Evolutionary conservation across 1,139 yeast genomes (phyloP).

Genomic region (Geotrichum restrictum): DNA sequence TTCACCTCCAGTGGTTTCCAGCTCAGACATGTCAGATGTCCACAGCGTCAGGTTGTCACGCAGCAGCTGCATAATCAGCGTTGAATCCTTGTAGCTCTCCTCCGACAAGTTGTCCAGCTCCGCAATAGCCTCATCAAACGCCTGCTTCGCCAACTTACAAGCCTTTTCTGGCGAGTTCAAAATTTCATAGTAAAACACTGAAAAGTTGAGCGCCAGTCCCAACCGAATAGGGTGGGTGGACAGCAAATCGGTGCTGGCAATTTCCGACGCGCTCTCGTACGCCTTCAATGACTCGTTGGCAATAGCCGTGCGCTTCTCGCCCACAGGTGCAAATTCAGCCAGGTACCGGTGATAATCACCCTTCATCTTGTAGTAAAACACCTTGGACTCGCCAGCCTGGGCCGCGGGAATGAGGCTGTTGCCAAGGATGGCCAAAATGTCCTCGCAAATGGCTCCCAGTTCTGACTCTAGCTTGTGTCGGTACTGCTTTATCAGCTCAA

Average conservation of each 20-base stretch:
- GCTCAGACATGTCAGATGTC: constrained; percentile 35
- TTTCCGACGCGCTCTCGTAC: constrained; percentile 93
- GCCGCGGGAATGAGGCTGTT: constrained; percentile 91
- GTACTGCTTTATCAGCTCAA: constrained; percentile 84
- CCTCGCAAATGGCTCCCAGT: constrained; percentile 92
- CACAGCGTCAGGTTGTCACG: constrained; percentile 98
- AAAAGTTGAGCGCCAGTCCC: constrained; percentile 96
- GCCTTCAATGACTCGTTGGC: constrained; percentile 93
- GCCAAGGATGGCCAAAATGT: constrained; percentile 81
- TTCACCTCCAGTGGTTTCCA: constrained; percentile 7
- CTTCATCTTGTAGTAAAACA: constrained; percentile 98
- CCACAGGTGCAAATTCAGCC: constrained; percentile 85
- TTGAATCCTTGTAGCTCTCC: constrained; percentile 97
- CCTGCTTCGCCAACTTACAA: constrained; percentile 98
- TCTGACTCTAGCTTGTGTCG: constrained; percentile 94
- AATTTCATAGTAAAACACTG: constrained; percentile 97
- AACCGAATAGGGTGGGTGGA: constrained; percentile 99
- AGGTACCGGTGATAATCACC: constrained; percentile 99
- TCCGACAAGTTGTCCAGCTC: constrained; percentile 96
- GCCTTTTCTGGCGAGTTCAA: constrained; percentile 98
- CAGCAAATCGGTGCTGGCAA: constrained; percentile 95
- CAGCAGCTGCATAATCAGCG: constrained; percentile 96
- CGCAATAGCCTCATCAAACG: constrained; percentile 98
- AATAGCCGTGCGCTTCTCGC: constrained; percentile 91
- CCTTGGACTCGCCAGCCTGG: constrained; percentile 96